These are phyloP conservation scores for Echites panduratus DNA, from an alignment of 257 asterid species.

Conservation along the genomic window DNA sequence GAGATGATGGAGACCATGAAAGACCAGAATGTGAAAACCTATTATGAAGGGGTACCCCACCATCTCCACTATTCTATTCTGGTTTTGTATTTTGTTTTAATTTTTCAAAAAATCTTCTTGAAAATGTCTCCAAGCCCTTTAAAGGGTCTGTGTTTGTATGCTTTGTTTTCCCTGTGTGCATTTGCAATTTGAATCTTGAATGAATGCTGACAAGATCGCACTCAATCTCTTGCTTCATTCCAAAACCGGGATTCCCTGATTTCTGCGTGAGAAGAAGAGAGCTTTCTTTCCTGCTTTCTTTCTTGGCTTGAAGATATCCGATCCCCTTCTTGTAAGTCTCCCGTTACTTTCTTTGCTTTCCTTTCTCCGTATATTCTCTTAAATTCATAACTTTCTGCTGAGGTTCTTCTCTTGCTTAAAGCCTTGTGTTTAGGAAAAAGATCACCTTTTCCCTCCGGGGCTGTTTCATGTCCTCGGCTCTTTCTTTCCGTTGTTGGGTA, in stretches of 20 bases:
- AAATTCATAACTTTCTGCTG: constrained; percentile 29
- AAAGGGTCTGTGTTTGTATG: neutral
- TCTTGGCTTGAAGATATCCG: constrained; percentile 87
- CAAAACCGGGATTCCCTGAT: constrained; percentile 19
- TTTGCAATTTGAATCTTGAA: constrained; percentile 34
- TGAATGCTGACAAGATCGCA: constrained; percentile 36
- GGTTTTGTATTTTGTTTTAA: neutral
- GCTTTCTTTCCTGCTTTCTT: constrained; percentile 40
- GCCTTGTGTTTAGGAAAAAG: constrained; percentile 20
- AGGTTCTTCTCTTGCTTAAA: constrained; percentile 16
- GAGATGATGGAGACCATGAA: constrained; percentile 3
- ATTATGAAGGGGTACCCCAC: constrained; percentile 5
- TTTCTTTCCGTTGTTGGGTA: constrained; percentile 14
- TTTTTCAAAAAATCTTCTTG: neutral
- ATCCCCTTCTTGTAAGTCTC: constrained; percentile 92
- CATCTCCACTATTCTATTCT: constrained; percentile 2
- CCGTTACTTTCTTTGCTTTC: constrained; percentile 26
- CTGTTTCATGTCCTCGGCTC: constrained; percentile 18
- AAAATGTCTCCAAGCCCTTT: neutral
- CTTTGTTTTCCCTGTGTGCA: constrained; percentile 13
- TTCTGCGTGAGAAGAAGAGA: constrained; percentile 17
- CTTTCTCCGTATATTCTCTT: constrained; percentile 39
- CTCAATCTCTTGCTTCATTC: constrained; percentile 72
- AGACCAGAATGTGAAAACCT: neutral
- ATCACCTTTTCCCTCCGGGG: constrained; percentile 38